Percentiles rank a stretch among this genome's conserved stretches.
phyloP scores from a whole-genome alignment of 106 monocot species.

The Cymbidium sinense region DNA sequence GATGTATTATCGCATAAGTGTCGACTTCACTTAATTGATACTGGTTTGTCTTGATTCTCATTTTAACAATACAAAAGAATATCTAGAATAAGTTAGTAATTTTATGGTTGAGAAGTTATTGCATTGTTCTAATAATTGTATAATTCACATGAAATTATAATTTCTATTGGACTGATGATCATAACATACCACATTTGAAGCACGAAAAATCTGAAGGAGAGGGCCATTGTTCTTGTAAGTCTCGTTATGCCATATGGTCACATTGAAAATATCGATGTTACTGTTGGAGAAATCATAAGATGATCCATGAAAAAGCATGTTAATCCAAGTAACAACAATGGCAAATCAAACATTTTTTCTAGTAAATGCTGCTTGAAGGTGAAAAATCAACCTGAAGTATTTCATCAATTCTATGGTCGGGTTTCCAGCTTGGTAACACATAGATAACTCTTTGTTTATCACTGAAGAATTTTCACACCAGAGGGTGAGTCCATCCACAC shows the following conservation, averaged over 20 bases:
- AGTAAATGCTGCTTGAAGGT: background rate
- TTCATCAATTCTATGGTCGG: slow-evolving; percentile 31
- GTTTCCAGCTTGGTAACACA: slow-evolving; percentile 39
- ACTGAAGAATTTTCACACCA: slow-evolving; percentile 41
- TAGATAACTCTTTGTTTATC: slow-evolving; percentile 52
- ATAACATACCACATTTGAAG: slow-evolving; percentile 30
- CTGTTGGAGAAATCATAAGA: slow-evolving; percentile 45
- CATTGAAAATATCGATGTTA: slow-evolving; percentile 18
- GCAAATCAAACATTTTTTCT: background rate
- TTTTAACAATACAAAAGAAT: too few species aligned
- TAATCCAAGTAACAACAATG: background rate
- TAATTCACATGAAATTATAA: background rate
- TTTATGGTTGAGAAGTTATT: background rate
- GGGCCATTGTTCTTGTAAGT: slow-evolving; percentile 1
- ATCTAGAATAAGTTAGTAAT: background rate
- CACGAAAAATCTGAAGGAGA: slow-evolving; percentile 23
- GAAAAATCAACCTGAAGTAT: slow-evolving; percentile 39
- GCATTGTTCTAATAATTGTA: too few species aligned
- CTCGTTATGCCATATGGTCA: slow-evolving; percentile 29
- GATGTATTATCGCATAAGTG: too few species aligned
- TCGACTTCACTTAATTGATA: too few species aligned
- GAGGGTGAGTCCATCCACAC: slow-evolving; percentile 39
- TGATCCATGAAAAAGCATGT: slow-evolving; percentile 11
- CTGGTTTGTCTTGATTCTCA: too few species aligned
- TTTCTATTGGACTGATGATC: background rate